Percentiles rank a stretch among this genome's conserved stretches.
phyloP scores from a whole-genome alignment of 306 rosid species.

The Quillaja saponaria region DNA sequence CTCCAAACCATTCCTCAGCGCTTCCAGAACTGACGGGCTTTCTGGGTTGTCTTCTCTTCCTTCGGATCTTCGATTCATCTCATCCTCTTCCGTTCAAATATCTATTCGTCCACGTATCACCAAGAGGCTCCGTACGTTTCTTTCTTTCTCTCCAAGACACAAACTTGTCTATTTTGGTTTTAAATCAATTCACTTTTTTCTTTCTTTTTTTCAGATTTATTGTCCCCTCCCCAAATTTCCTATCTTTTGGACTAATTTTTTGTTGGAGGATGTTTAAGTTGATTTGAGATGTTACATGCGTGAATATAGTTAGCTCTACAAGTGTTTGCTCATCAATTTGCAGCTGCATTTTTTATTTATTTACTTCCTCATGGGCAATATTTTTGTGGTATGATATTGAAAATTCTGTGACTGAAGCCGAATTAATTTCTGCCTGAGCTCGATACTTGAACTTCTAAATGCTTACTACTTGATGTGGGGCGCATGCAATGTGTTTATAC shows the following conservation, averaged over 20 bases:
- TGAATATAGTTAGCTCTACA: no score
- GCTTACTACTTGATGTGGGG: no score
- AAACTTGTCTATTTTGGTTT: background rate
- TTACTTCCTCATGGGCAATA: no score
- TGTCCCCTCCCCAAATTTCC: background rate
- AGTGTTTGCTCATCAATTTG: no score
- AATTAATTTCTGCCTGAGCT: no score
- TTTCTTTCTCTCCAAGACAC: constrained; percentile 16
- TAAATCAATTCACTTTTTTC: background rate
- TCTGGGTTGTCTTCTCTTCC: constrained; percentile 46
- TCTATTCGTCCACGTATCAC: constrained; percentile 40
- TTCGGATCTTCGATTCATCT: constrained; percentile 49
- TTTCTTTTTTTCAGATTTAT: background rate
- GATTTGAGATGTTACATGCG: background rate
- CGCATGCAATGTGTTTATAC: no score
- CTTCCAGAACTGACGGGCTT: constrained; percentile 45
- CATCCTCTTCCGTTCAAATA: constrained; percentile 52
- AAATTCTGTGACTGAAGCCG: no score
- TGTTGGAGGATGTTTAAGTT: background rate
- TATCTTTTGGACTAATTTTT: background rate
- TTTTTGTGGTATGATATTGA: no score
- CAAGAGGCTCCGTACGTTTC: constrained; percentile 72
- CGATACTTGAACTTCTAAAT: no score
- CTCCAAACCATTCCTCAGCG: constrained; percentile 62
- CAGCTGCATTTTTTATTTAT: no score